Base-by-base conservation (phyloP, 768 basidiomycete genomes). In the Tylopilus subfusipes region DNA sequence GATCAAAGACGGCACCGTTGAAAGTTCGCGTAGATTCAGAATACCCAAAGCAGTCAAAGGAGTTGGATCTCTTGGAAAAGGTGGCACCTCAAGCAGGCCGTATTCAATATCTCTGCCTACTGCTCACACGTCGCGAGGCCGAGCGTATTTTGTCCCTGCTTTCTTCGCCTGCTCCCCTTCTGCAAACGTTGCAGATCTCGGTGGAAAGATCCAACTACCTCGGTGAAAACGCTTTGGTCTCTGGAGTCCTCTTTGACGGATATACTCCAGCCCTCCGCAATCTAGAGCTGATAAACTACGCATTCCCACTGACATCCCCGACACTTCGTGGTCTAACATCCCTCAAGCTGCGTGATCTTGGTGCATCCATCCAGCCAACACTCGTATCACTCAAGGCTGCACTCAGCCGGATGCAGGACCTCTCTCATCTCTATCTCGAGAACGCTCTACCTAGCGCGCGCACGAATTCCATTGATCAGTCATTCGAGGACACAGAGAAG, bases 1-100 rank as follows among this genome's bases (percentile, higher is more conserved):
- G 79, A 21, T 81, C 80, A 4, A 79, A 77, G 58, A 72, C 64
- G 63, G 72, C 72, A 16, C 67, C 71, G 30, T 42, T 68, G 39
- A 54, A 53, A 31, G 46, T 68, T 29, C n/a, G 48, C 34, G 27
- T 48, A 4, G 62, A 66, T 63, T 75, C 22, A 53, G 64, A 42
- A 53, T 76, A 48, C 67, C 63, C 48, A 21, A 53, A 67, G 60
- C 25, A 57, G 59, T 53, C 42, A 68, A 40, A 52, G 61, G 30
- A 68, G 61, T 53, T 50, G 63, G 8, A 68, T 66, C 14, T 72
- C 65, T 11, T 77, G 25, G 65, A 65, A 33, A 65, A 62, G 27
- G 66, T 69, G 29, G 62, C 73, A 53, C 52, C 57, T 39, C 72
- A 75, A 38, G 56, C 69, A 2, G 58, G 68, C 38, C 73, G 76